Conservation (phyloP, 352 stramenopile genomes). For the Peronospora belbahrii region DNA sequence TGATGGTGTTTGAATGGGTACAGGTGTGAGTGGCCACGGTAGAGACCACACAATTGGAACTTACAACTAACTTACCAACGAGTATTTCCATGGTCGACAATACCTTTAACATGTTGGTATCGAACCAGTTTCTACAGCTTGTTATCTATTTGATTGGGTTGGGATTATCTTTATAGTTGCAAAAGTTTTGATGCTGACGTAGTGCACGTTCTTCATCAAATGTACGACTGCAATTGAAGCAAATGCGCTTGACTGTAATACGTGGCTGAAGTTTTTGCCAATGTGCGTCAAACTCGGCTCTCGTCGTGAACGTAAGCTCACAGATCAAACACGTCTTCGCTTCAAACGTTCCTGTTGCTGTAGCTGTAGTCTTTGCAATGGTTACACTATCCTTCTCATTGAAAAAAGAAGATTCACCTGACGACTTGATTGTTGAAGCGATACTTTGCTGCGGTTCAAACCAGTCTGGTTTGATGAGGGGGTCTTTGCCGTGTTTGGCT, state of each 20-base stretch:
- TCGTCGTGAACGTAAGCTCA: conserved; percentile 20
- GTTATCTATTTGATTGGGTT: too few relatives aligned
- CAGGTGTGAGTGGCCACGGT: neutral
- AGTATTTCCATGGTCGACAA: too few relatives aligned
- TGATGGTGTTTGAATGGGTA: neutral
- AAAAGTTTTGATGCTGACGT: conserved; percentile 77
- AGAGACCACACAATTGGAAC: neutral
- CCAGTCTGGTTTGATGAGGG: conserved; percentile 77
- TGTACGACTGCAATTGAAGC: conserved; percentile 32
- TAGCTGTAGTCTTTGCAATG: neutral
- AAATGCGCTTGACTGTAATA: conserved; percentile 22
- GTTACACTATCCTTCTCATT: neutral
- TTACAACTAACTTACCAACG: too few relatives aligned
- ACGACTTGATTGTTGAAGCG: neutral
- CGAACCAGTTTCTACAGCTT: too few relatives aligned
- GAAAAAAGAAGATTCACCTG: neutral
- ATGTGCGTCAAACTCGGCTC: conserved; percentile 28
- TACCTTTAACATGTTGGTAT: too few relatives aligned
- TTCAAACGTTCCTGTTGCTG: neutral
- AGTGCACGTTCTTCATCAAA: conserved; percentile 69
- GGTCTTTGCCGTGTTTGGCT: conserved; percentile 77
- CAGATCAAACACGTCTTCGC: conserved; percentile 33
- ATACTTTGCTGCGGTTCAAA: conserved; percentile 30
- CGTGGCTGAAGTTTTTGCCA: conserved; percentile 34
- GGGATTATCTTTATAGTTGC: conserved; percentile 10